These are phyloP conservation scores for Serendipita vermifera DNA, from an alignment of 768 basidiomycete species.

Conservation along the genomic window DNA sequence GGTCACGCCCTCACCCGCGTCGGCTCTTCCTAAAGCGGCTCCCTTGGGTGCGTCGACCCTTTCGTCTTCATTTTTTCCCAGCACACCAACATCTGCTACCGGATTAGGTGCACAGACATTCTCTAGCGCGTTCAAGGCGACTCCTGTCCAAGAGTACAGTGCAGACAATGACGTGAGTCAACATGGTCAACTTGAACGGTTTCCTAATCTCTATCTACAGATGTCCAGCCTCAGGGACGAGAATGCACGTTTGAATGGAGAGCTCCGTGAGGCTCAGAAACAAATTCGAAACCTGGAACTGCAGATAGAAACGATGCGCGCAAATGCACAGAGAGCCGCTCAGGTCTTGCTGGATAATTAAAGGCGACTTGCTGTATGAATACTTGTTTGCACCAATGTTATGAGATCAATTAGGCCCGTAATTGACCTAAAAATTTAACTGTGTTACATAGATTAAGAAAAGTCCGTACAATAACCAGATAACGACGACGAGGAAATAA, in stretches of 20 bases:
- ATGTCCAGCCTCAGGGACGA: conserved; percentile 34
- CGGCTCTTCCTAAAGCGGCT: conserved; percentile 20
- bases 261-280: conserved; percentile 67
- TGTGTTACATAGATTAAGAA: not conserved
- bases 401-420: no score
- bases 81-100: conserved; percentile 11
- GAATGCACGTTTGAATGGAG: conserved; percentile 45
- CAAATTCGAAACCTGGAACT: conserved; percentile 75
- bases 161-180: conserved; percentile 1
- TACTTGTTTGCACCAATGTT: no score
- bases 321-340: conserved; percentile 65
- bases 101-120: not conserved
- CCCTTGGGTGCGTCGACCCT: conserved; percentile 18
- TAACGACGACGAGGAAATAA: no score
- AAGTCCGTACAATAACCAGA: not conserved
- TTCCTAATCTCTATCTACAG: not conserved
- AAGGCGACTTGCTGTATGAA: not conserved
- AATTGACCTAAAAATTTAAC: not conserved
- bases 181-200: not conserved
- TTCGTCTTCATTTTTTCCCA: conserved; percentile 24
- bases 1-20: conserved; percentile 17
- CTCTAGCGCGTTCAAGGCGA: conserved; percentile 5
- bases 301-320: conserved; percentile 60
- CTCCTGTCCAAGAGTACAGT: conserved; percentile 1
- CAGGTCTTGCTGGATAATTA: conserved; percentile 35